Percentiles rank a stretch among this genome's conserved stretches.
Evolutionary conservation across 2,329 filamentous ascomycete genomes (phyloP).

Genomic region (Phaeosphaeria sp.): DNA sequence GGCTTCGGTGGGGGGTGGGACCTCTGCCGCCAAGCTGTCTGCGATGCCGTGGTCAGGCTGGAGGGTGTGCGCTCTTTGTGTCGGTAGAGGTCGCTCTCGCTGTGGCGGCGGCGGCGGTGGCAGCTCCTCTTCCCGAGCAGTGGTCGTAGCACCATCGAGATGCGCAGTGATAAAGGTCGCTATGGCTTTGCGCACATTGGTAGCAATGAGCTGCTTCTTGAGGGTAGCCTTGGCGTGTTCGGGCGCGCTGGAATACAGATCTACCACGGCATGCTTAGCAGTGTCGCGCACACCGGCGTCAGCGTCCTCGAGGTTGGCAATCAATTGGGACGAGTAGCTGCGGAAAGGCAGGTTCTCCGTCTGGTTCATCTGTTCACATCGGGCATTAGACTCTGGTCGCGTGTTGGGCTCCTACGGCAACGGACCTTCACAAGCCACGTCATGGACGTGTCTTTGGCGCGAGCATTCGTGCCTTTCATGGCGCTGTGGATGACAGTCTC

Average conservation of each 20-base stretch:
- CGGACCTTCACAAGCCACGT: slow-evolving; percentile 80
- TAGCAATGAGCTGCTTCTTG: slow-evolving; percentile 82
- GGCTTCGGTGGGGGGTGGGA: slow-evolving; percentile 67
- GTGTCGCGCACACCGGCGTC: slow-evolving; percentile 86
- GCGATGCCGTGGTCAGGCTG: slow-evolving; percentile 54
- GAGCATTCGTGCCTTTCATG: slow-evolving; percentile 79
- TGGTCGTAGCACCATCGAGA: slow-evolving; percentile 70
- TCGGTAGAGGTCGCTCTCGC: slow-evolving; percentile 31
- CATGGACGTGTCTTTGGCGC: slow-evolving; percentile 85
- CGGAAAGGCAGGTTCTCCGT: slow-evolving; percentile 82
- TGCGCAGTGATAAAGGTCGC: slow-evolving; percentile 80
- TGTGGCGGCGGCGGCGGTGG: slow-evolving; percentile 27
- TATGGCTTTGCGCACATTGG: slow-evolving; percentile 87
- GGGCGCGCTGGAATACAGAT: slow-evolving; percentile 76
- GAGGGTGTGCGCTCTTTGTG: slow-evolving; percentile 43
- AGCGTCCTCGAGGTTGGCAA: slow-evolving; percentile 88
- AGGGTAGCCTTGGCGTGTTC: slow-evolving; percentile 86
- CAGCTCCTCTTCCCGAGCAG: slow-evolving; percentile 30
- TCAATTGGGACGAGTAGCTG: slow-evolving; percentile 79
- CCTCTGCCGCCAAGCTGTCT: slow-evolving; percentile 57
- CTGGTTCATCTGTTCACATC: slow-evolving; percentile 71
- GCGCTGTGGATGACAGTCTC: slow-evolving; percentile 80
- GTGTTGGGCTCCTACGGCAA: slow-evolving; percentile 1
- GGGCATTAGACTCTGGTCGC: not conserved
- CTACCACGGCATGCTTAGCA: slow-evolving; percentile 82